phyloP scores from a whole-genome alignment of 78 protist species.

The Tieghemostelium lacteum region DNA sequence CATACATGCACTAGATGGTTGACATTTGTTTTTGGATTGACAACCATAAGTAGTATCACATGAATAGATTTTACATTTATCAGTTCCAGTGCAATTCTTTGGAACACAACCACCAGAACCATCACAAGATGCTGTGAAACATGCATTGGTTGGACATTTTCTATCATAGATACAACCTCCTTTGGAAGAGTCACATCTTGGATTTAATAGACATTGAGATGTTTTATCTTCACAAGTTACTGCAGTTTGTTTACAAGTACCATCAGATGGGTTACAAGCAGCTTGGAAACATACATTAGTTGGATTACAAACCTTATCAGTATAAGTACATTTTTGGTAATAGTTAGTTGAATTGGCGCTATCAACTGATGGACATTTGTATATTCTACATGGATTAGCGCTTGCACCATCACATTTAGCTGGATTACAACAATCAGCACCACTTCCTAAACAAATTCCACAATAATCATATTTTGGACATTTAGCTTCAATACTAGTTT shows the following conservation, averaged over 20 bases:
- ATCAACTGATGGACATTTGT: neutral
- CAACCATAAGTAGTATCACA: no score
- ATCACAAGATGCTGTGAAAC: neutral
- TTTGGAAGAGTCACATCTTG: no score
- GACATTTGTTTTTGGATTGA: no score
- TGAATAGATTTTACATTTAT: neutral
- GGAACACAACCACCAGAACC: neutral
- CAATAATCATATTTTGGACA: constrained; percentile 30
- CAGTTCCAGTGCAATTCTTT: neutral
- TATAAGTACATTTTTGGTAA: neutral
- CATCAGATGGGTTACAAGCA: neutral
- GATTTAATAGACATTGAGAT: neutral
- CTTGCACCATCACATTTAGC: neutral
- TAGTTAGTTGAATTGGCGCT: neutral
- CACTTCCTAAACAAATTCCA: constrained; percentile 6
- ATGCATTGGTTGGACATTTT: no score
- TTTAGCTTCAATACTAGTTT: neutral
- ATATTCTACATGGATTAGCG: neutral
- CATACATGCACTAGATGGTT: neutral
- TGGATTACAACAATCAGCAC: constrained; percentile 7
- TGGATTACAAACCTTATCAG: neutral
- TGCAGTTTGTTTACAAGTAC: neutral
- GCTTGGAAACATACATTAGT: neutral
- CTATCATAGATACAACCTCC: no score
- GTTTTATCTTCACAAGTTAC: neutral